Conservation (phyloP, 345 rosid genomes). For the Theobroma cacao region DNA sequence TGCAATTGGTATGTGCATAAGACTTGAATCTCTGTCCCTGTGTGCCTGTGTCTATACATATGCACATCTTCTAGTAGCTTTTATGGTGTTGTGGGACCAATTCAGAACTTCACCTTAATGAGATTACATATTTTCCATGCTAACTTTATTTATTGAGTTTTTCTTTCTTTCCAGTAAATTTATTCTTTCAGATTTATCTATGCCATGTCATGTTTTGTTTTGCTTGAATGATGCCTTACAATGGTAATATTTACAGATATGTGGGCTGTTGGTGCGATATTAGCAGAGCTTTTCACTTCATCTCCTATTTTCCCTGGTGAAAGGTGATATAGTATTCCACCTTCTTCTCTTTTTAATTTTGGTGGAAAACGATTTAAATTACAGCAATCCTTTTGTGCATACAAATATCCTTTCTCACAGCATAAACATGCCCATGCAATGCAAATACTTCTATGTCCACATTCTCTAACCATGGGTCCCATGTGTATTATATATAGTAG, state of each 20-base stretch:
- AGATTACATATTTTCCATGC: background rate
- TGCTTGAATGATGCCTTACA: constrained; percentile 20
- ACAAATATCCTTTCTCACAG: background rate
- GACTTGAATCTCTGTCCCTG: background rate
- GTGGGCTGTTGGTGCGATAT: constrained; percentile 98
- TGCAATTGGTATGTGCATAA: constrained; percentile 62
- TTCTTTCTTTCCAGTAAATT: background rate
- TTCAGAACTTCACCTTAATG: background rate
- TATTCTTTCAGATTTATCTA: constrained; percentile 10
- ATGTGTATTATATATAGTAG: background rate
- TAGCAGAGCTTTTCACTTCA: constrained; percentile 85
- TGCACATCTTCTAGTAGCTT: background rate
- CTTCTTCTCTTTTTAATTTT: background rate
- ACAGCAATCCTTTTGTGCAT: background rate
- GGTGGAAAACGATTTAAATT: background rate
- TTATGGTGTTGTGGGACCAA: background rate
- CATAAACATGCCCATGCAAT: background rate
- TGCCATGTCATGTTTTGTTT: background rate
- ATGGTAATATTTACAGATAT: constrained; percentile 52
- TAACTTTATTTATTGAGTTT: background rate
- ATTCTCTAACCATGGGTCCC: background rate
- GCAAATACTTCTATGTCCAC: background rate
- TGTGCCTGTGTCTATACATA: no score
- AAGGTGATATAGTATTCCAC: constrained; percentile 46
- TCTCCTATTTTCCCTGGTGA: constrained; percentile 95